These are phyloP conservation scores for Myochromella boudieri DNA, from an alignment of 768 basidiomycete species.

Conservation along the genomic window DNA sequence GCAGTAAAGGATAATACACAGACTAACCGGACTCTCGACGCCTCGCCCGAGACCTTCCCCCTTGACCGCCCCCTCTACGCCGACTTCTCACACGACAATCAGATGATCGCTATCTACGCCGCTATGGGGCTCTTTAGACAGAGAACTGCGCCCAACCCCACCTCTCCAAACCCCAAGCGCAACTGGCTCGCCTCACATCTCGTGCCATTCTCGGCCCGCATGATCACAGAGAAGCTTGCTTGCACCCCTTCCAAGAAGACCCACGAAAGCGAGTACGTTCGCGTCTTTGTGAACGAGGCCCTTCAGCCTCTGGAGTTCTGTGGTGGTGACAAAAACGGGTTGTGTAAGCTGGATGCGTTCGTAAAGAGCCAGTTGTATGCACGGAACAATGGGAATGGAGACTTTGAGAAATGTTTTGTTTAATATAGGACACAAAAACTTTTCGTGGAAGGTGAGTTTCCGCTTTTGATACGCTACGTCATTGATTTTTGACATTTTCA, in stretches of 20 bases:
- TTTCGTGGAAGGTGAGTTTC: too few relatives aligned
- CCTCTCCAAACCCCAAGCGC: constrained; percentile 28
- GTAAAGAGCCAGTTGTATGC: constrained; percentile 73
- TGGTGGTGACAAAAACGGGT: constrained; percentile 45
- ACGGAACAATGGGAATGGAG: constrained; percentile 64
- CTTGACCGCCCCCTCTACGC: constrained; percentile 63
- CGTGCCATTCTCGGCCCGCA: constrained; percentile 73
- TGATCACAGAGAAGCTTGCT: constrained; percentile 70
- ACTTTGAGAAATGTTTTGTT: constrained; percentile 64
- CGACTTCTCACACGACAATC: constrained; percentile 87
- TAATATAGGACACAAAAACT: too few relatives aligned
- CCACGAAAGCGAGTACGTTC: constrained; percentile 43
- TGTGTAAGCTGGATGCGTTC: constrained; percentile 68
- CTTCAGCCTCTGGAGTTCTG: constrained; percentile 66
- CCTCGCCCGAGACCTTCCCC: constrained; percentile 67
- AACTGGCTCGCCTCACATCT: constrained; percentile 59
- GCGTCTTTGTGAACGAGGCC: constrained; percentile 80
- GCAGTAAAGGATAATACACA: constrained; percentile 71
- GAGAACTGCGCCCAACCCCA: constrained; percentile 30
- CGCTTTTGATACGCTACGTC: too few relatives aligned
- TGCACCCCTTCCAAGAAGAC: constrained; percentile 48
- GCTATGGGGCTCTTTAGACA: constrained; percentile 57
- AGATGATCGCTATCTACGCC: constrained; percentile 77
- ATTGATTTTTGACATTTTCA: too few relatives aligned
- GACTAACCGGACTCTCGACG: constrained; percentile 73